Evolutionary conservation across 2,329 filamentous ascomycete genomes (phyloP).

Genomic region (Aspergillus proliferans): DNA sequence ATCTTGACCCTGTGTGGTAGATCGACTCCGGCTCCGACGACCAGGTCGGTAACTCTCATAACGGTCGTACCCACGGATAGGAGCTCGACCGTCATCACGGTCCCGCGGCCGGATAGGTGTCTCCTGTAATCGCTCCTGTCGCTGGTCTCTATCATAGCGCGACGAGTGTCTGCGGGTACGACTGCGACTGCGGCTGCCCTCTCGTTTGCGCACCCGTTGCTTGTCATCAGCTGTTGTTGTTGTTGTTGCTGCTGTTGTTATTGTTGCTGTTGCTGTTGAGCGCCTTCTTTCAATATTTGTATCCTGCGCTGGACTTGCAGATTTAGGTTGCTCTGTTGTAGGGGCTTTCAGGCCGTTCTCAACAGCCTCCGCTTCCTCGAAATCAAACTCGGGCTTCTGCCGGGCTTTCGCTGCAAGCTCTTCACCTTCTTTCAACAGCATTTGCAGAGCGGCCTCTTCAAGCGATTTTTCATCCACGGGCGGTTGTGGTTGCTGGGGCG

Average conservation of each 20-base stretch:
- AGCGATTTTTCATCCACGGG: constrained; percentile 49
- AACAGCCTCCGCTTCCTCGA: constrained; percentile 40
- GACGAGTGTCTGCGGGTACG: constrained; percentile 23
- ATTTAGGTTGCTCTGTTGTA: constrained; percentile 1
- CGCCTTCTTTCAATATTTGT: constrained; percentile 18
- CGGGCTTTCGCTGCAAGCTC: constrained; percentile 48
- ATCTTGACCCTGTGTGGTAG: constrained; percentile 20
- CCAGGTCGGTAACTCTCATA: constrained; percentile 27
- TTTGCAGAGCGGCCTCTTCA: constrained; percentile 50
- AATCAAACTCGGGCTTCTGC: constrained; percentile 48
- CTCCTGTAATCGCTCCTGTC: constrained; percentile 22
- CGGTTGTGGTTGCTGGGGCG: constrained; percentile 19
- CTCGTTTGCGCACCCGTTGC: constrained; percentile 17
- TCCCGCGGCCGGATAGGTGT: constrained; percentile 25
- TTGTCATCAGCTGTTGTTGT: constrained; percentile 20
- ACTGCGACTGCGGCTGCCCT: constrained; percentile 24
- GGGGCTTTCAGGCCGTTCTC: constrained; percentile 33
- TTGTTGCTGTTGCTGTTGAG: constrained; percentile 12
- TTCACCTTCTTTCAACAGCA: constrained; percentile 50
- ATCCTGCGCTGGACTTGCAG: constrained; percentile 23
- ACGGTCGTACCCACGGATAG: constrained; percentile 21
- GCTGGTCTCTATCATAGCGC: constrained; percentile 25
- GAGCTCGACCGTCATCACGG: constrained; percentile 20
- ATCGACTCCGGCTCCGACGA: constrained; percentile 32
- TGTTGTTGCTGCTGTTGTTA: constrained; percentile 5